Evolutionary conservation across 208 protist species (phyloP).

Genomic region (Trichomonas tenax): DNA sequence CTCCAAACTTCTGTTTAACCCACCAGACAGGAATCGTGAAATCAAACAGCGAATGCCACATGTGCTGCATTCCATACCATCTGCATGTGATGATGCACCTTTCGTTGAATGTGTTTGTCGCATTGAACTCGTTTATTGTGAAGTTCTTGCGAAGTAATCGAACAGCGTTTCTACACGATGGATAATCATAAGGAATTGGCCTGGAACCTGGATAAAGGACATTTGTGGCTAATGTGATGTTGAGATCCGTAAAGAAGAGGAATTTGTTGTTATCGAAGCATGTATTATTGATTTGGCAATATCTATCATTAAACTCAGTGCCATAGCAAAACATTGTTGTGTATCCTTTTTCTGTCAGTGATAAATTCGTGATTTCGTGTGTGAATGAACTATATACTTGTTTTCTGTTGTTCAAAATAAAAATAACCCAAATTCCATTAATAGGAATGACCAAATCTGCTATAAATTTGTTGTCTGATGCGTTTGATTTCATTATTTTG

Average conservation of each 20-base stretch:
- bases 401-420: too few relatives aligned
- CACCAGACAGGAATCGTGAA: neutral
- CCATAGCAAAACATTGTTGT: neutral
- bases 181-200: neutral
- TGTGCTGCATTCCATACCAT: neutral
- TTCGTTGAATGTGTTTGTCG: neutral
- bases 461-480: neutral
- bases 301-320: neutral
- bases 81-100: neutral
- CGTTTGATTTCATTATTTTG: neutral
- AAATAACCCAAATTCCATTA: neutral
- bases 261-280: neutral
- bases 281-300: neutral
- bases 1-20: neutral
- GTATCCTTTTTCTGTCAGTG: neutral
- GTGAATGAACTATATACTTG: neutral
- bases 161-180: neutral
- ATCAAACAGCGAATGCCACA: neutral
- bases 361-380: neutral
- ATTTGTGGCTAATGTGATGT: neutral
- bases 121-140: too few relatives aligned
- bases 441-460: neutral
- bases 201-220: neutral
- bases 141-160: neutral
- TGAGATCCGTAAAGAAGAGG: neutral